Percentiles rank a stretch among this genome's conserved stretches.
Conservation (phyloP, 192 early-diverging fungal species). For the Linnemannia schmuckeri region DNA sequence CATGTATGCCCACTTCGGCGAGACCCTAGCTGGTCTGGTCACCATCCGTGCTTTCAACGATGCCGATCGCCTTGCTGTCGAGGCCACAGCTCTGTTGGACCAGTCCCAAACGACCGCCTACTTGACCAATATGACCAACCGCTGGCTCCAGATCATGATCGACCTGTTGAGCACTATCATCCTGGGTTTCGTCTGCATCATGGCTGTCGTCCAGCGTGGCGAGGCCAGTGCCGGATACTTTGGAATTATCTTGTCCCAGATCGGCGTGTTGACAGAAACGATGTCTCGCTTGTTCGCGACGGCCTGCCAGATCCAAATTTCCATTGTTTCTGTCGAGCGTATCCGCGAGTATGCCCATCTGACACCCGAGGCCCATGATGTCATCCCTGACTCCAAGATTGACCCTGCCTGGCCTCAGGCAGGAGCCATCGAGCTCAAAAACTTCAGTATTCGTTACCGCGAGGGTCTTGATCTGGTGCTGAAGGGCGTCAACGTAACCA, state of each 20-base stretch:
- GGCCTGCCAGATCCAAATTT: constrained; percentile 80
- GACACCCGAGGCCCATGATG: constrained; percentile 80
- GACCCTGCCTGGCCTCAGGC: constrained; percentile 74
- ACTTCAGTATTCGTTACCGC: constrained; percentile 84
- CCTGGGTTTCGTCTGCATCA: constrained; percentile 77
- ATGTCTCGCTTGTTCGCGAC: constrained; percentile 84
- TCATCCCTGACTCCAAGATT: constrained; percentile 68
- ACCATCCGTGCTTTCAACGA: constrained; percentile 81
- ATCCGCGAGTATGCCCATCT: constrained; percentile 85
- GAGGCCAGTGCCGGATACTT: constrained; percentile 55
- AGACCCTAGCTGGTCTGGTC: constrained; percentile 67
- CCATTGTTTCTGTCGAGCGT: constrained; percentile 79
- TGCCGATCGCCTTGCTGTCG: constrained; percentile 71
- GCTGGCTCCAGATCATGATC: constrained; percentile 77
- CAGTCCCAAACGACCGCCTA: constrained; percentile 80
- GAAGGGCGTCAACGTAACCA: constrained; percentile 59
- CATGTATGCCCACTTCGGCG: constrained; percentile 76
- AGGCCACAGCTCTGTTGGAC: constrained; percentile 78
- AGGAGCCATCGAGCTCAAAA: constrained; percentile 76
- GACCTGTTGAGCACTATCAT: constrained; percentile 83
- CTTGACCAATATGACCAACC: constrained; percentile 72
- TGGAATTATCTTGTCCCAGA: constrained; percentile 70
- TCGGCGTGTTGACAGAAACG: constrained; percentile 75
- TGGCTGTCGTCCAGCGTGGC: constrained; percentile 75
- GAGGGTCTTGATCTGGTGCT: constrained; percentile 81